Conservation (phyloP, 2,329 filamentous ascomycete genomes). For the Sordariomycetes sp. region DNA sequence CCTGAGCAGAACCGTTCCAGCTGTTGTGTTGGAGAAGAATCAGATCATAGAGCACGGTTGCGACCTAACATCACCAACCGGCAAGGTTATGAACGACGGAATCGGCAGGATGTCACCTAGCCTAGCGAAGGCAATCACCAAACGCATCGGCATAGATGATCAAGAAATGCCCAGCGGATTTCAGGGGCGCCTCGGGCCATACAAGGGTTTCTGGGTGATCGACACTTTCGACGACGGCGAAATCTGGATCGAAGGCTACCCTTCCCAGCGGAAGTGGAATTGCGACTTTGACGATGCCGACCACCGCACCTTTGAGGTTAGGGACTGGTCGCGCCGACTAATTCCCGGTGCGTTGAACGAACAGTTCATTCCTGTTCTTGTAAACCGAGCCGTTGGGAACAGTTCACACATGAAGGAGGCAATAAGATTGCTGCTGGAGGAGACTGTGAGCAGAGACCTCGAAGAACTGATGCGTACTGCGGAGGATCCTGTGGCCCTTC, state of each 20-base stretch:
- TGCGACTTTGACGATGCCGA: slow-evolving; percentile 33
- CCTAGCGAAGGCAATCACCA: slow-evolving; percentile 42
- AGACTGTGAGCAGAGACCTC: slow-evolving; percentile 40
- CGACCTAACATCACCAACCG: slow-evolving; percentile 27
- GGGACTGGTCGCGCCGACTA: slow-evolving; percentile 32
- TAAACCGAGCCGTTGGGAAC: slow-evolving; percentile 45
- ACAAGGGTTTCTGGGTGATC: slow-evolving; percentile 67
- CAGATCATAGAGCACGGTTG: slow-evolving; percentile 30
- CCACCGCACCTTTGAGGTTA: slow-evolving; percentile 57
- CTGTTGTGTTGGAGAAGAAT: slow-evolving; percentile 28
- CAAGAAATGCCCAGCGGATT: slow-evolving; percentile 47
- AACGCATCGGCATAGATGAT: slow-evolving; percentile 32
- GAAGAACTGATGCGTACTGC: slow-evolving; percentile 39
- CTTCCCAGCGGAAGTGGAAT: slow-evolving; percentile 60
- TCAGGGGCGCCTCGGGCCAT: slow-evolving; percentile 60
- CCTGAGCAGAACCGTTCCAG: slow-evolving; percentile 38
- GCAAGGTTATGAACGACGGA: slow-evolving; percentile 53
- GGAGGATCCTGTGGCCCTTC: slow-evolving; percentile 34
- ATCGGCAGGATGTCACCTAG: slow-evolving; percentile 54
- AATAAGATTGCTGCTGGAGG: slow-evolving; percentile 37
- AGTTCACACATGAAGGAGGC: slow-evolving; percentile 28
- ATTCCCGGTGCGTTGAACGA: slow-evolving; percentile 49
- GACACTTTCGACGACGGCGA: slow-evolving; percentile 36
- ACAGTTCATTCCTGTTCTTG: slow-evolving; percentile 59
- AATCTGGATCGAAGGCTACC: slow-evolving; percentile 56